phyloP scores from a whole-genome alignment of 1,284 basidiomycete species.

The Ceratobasidium sp. region DNA sequence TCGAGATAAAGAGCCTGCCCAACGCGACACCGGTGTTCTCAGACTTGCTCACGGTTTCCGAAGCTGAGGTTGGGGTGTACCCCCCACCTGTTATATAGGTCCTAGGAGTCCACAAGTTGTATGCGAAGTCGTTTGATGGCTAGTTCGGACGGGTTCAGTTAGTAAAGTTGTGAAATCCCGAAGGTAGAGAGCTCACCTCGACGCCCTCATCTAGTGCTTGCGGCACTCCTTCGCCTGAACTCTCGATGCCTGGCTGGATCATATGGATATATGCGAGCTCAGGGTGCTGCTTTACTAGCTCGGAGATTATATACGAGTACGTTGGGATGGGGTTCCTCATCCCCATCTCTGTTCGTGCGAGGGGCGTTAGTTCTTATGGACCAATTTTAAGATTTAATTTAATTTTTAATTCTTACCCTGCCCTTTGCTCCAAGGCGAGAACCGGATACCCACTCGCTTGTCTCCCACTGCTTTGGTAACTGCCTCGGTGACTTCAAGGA shows the following conservation, averaged over 20 bases:
- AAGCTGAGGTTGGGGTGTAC: constrained; percentile 47
- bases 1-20: constrained; percentile 62
- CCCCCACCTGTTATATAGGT: constrained; percentile 64
- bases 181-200: constrained; percentile 38
- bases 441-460: constrained; percentile 59
- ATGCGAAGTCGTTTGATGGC: constrained; percentile 46
- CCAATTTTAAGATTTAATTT: constrained; percentile 54
- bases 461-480: neutral
- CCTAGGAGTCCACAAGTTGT: constrained; percentile 44
- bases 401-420: constrained; percentile 48
- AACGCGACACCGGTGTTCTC: constrained; percentile 58
- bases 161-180: constrained; percentile 49
- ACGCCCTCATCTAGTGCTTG: constrained; percentile 48
- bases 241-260: constrained; percentile 55
- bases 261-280: constrained; percentile 54
- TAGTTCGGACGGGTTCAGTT: constrained; percentile 51
- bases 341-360: constrained; percentile 27
- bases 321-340: constrained; percentile 55
- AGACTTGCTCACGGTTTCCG: constrained; percentile 42
- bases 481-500: constrained; percentile 59
- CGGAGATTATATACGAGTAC: constrained; percentile 54
- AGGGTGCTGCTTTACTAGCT: constrained; percentile 55
- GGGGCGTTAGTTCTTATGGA: too few species aligned
- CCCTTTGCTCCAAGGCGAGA: constrained; percentile 62
- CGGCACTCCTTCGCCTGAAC: constrained; percentile 48